Evolutionary conservation across 768 basidiomycete genomes (phyloP), one percentile per base, ranked within the genome.

Genomic region (Leccinellum rugosiceps): DNA sequence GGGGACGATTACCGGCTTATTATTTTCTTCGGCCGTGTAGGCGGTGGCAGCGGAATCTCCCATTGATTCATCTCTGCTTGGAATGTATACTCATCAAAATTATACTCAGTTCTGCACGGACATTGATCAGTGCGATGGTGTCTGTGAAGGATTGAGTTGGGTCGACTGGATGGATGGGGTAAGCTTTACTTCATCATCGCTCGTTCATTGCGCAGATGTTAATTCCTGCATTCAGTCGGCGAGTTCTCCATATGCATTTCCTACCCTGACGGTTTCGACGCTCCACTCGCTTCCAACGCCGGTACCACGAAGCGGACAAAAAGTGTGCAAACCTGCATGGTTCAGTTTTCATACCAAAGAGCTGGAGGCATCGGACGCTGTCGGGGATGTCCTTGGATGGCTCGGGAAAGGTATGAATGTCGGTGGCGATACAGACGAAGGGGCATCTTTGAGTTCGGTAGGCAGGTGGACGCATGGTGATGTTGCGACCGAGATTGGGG

Each of bases 11-110:
- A 4, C 7, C 15, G 15, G 50, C 53, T 58, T 15, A 65, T 32
- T 11, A 19, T 5, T n/a, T 32, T 55, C 9, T 25, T 19, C 23
- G 15, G 4, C 26, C 30, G 4, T 45, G 2, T 56, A 94, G 93
- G 69, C 70, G 11, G 73, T 98, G 3, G 90, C 89, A 67, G 83
- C 87, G 1, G 88, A 93, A 67, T 90, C 90, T 0, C 94, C 96
- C 0, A 88, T 98, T 54, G 97, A 99, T 72, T 85, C 92, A 1
- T 92, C 91, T 2, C 76, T 98, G 2, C 89, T 94, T 60, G 87
- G 88, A 3, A 72, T 96, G 7, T 99, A 98, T 68, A 78, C 95
- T 9, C 97, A 99, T 63, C 94, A 98, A 71, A 98, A 97, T 67
- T 93, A 95, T 63, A 81, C 87, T 0, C 86, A 88, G 55, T 98